Percentiles rank a stretch among this genome's conserved stretches.
Conservation (phyloP, 805 yeast genomes). For the Saccharomycopsis javanensis region DNA sequence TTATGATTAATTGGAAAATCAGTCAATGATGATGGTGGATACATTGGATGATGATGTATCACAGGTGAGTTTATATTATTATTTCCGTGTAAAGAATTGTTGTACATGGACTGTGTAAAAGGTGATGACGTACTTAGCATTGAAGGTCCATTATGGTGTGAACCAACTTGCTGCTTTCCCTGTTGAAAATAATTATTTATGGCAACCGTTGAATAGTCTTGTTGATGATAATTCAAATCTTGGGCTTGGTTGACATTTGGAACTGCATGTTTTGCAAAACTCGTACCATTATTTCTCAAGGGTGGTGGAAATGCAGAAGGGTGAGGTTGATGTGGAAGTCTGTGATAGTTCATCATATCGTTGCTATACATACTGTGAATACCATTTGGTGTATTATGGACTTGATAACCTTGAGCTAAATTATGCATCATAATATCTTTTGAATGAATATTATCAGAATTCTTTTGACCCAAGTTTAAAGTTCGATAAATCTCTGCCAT, state of each 20-base stretch:
- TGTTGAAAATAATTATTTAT: not conserved
- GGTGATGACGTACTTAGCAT: not conserved
- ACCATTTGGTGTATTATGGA: not conserved
- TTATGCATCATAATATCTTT: not conserved
- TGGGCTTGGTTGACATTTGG: not conserved
- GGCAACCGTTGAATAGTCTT: not conserved
- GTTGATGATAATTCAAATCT: not conserved
- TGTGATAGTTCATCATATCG: not conserved
- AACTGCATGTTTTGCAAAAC: not conserved
- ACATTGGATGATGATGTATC: not conserved
- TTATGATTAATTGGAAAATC: not conserved
- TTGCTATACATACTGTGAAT: not conserved
- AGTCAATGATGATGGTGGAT: not conserved
- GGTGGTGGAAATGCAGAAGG: not conserved
- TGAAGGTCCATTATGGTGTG: not conserved
- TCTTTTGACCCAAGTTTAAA: constrained; percentile 6
- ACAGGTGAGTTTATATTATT: not conserved
- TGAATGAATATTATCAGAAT: not conserved
- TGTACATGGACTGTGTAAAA: not conserved
- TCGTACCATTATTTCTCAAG: not conserved
- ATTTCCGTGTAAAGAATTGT: not conserved
- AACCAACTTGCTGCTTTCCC: not conserved
- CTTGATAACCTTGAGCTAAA: not conserved
- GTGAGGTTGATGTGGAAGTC: not conserved
- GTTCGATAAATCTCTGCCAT: constrained; percentile 13